Percentiles rank a stretch among this genome's conserved stretches.
phyloP scores from a whole-genome alignment of 2,329 filamentous ascomycete genomes.

The Fusarium incarnatum region DNA sequence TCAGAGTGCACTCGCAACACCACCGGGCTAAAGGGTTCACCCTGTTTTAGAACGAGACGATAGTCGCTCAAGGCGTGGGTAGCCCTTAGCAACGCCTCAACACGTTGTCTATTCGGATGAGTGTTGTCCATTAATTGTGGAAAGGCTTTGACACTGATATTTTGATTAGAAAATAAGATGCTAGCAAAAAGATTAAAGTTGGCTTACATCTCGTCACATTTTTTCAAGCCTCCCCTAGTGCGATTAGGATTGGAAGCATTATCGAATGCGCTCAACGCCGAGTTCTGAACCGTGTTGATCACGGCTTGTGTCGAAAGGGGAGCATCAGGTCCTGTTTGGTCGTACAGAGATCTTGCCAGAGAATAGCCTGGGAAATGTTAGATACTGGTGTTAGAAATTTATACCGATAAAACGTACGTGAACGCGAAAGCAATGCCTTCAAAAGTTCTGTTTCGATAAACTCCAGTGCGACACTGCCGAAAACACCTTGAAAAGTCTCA shows the following conservation, averaged over 20 bases:
- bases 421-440: constrained; percentile 72
- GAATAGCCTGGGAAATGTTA: constrained; percentile 62
- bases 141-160: constrained; percentile 71
- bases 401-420: constrained; percentile 58
- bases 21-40: constrained; percentile 82
- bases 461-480: constrained; percentile 69
- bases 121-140: constrained; percentile 66
- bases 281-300: constrained; percentile 69
- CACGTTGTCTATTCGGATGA: constrained; percentile 62
- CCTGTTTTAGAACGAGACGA: constrained; percentile 80
- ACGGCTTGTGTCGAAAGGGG: constrained; percentile 64
- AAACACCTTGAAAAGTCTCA: constrained; percentile 68
- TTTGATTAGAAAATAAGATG: constrained; percentile 35
- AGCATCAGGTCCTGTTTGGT: constrained; percentile 59
- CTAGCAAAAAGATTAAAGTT: too few relatives aligned
- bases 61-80: constrained; percentile 83
- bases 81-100: constrained; percentile 74
- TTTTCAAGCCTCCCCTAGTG: constrained; percentile 80
- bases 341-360: constrained; percentile 72
- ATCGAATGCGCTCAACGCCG: constrained; percentile 79
- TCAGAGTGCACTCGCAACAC: constrained; percentile 81
- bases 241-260: constrained; percentile 85
- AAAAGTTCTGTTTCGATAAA: constrained; percentile 78
- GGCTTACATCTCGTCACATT: constrained; percentile 78
- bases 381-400: not conserved